Evolutionary conservation across 768 basidiomycete genomes (phyloP), one percentile per base, ranked within the genome.

Genomic region (Roridomyces roridus): DNA sequence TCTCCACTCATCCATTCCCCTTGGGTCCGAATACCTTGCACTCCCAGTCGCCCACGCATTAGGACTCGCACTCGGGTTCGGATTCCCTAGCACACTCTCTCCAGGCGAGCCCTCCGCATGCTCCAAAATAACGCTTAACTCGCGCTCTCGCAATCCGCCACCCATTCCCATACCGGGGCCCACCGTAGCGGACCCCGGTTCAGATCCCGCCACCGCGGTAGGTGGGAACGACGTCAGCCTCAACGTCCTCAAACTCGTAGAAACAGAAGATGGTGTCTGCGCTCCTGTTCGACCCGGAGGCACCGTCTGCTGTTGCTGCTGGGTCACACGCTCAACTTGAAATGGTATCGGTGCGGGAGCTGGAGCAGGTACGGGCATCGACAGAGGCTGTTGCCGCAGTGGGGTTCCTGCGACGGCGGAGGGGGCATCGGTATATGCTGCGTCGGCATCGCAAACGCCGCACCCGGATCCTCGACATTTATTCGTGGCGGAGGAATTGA

Each of bases 1-100:
- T 0, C 58, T 40, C 58, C 58, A 54, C 36, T 59, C 58, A 25
- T 59, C 58, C 58, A 59, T 54, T 31, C 58, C 57, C 26, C 58
- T 34, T 29, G 52, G 51, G 37, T 53, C 52, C 7, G 51, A 24
- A 42, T 59, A 59, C 42, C 46, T 46, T 36, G 51, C 21, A 18
- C 39, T 40, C 35, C 39, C 39, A 23, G 15, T 23, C 3, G 28
- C 31, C 17, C 35, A 23, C 37, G 35, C 47, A 39, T 39, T 39
- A 8, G 29, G 24, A 39, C 37, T 44, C 24, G 47, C 39, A 6
- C 46, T 45, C 51, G 46, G 56, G 17, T 39, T 46, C 49, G 4
- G 5, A 25, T 18, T 51, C 37, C 20, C 49, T 43, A 11, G 35
- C 56, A 6, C 40, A 34, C 25, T 28, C 55, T 36, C 43, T 15